Evolutionary conservation across 2,329 filamentous ascomycete species (phyloP).

Genomic region (Didymella pomorum): DNA sequence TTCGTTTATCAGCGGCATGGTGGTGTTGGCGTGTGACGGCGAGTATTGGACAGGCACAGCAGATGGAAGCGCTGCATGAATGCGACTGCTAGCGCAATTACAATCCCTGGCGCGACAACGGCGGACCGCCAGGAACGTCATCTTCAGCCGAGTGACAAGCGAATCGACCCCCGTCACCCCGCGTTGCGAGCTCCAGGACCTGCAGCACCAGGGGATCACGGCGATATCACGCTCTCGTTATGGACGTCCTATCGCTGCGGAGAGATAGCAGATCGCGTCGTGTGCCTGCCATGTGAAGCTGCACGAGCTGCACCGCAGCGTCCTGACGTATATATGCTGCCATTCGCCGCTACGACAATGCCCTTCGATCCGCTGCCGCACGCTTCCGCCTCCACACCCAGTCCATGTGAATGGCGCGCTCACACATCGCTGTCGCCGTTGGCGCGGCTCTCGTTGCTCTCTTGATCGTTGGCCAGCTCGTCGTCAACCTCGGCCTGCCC

Average conservation of each 20-base stretch:
- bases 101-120: conserved; percentile 23
- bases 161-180: not conserved
- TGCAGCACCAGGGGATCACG: not conserved
- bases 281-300: conserved; percentile 7
- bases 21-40: conserved; percentile 25
- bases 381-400: conserved; percentile 32
- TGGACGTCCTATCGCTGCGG: not conserved
- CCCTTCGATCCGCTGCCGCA: conserved; percentile 2
- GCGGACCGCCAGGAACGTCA: conserved; percentile 5
- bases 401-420: conserved; percentile 49
- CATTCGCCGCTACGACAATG: conserved; percentile 4
- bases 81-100: not conserved
- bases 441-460: conserved; percentile 46
- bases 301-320: not conserved
- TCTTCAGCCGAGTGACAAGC: not conserved
- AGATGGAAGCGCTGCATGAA: not conserved
- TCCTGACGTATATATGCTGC: conserved; percentile 14
- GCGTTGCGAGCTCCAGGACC: not conserved
- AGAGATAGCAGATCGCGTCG: not conserved
- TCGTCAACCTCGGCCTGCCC: conserved; percentile 47
- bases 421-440: conserved; percentile 50
- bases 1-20: conserved; percentile 72
- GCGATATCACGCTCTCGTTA: not conserved
- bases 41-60: conserved; percentile 2
- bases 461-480: conserved; percentile 47